These are phyloP conservation scores for Solanum bulbocastanum DNA, from an alignment of 257 asterid genomes.

Conservation along the genomic window DNA sequence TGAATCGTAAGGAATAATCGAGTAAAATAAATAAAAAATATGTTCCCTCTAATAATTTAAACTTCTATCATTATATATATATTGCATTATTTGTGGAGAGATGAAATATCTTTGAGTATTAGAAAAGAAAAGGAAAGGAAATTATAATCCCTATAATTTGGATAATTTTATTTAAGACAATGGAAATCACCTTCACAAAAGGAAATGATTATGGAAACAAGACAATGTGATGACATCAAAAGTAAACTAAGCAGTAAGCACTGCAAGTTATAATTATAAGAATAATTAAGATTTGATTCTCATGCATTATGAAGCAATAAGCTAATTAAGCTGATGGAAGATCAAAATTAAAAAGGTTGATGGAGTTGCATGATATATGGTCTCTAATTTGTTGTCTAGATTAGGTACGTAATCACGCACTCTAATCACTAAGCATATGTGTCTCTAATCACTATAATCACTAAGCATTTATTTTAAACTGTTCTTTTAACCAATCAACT, in stretches of 20 bases:
- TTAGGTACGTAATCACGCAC: neutral
- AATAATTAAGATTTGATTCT: neutral
- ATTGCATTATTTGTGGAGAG: neutral
- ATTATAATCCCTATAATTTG: neutral
- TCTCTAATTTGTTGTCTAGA: neutral
- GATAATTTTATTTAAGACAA: neutral
- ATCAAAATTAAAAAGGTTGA: neutral
- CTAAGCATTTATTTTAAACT: neutral
- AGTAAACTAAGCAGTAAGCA: neutral
- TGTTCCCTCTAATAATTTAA: neutral
- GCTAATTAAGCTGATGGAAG: neutral
- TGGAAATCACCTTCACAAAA: neutral
- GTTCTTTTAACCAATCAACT: neutral
- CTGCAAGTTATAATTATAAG: neutral
- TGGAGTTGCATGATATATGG: neutral
- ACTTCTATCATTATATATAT: neutral
- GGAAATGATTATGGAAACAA: neutral
- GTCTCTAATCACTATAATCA: neutral
- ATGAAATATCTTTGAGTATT: neutral
- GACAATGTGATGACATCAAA: neutral
- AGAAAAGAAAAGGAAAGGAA: neutral
- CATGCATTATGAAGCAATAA: neutral
- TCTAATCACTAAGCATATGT: neutral
- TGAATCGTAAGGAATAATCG: neutral
- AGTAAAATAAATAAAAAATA: neutral